Conservation (phyloP, 345 rosid species). For the Dipteronia sinensis region DNA sequence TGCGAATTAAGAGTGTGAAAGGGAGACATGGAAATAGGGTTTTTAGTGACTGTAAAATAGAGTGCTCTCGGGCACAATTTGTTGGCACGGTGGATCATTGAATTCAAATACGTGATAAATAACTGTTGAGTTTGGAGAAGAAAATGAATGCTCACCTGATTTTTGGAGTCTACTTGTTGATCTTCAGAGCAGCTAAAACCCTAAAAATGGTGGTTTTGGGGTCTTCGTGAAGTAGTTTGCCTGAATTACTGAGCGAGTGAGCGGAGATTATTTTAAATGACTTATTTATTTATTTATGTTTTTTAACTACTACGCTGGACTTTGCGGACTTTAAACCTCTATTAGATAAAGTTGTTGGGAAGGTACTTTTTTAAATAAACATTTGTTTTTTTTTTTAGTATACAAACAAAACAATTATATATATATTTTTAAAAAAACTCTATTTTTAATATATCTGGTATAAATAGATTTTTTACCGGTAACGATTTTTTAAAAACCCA, state of each 20-base stretch:
- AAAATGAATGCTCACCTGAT: conserved; percentile 13
- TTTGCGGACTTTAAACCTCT: too few species aligned
- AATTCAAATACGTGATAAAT: neutral
- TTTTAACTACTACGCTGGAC: too few species aligned
- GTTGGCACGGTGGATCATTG: conserved; percentile 23
- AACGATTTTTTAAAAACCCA: too few species aligned
- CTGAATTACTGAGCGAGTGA: neutral
- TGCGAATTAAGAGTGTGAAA: conserved; percentile 21
- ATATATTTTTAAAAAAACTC: too few species aligned
- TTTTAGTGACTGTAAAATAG: conserved; percentile 34
- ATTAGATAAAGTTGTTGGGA: too few species aligned
- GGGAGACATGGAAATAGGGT: conserved; percentile 27
- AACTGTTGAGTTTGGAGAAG: neutral
- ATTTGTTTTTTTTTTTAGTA: too few species aligned
- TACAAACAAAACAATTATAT: too few species aligned
- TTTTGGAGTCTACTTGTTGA: neutral
- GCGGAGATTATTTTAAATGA: too few species aligned
- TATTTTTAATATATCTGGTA: too few species aligned
- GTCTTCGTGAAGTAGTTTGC: neutral
- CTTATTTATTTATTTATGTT: too few species aligned
- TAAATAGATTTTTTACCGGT: too few species aligned
- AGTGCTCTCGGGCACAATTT: conserved; percentile 41
- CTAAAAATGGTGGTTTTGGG: neutral
- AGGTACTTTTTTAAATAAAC: too few species aligned
- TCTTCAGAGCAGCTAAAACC: neutral